phyloP scores from a whole-genome alignment of 352 stramenopile species.

The Pythium diclinum region DNA sequence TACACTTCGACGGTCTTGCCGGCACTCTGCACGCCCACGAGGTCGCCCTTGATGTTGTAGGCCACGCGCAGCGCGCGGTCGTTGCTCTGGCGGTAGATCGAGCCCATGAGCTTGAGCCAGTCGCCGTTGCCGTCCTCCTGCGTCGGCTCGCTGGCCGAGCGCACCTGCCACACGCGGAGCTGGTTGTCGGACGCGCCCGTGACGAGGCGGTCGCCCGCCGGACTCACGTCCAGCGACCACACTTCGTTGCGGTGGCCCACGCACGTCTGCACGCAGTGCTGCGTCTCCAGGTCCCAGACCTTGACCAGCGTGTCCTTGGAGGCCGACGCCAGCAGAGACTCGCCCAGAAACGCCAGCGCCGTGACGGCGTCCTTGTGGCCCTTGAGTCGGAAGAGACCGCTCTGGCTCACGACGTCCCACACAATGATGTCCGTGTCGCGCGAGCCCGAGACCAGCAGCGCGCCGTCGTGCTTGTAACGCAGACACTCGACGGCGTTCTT shows the following conservation, averaged over 20 bases:
- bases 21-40: slow-evolving; percentile 74
- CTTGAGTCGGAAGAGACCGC: slow-evolving; percentile 85
- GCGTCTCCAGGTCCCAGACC: slow-evolving; percentile 92
- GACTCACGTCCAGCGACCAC: slow-evolving; percentile 85
- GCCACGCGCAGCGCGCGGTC: slow-evolving; percentile 65
- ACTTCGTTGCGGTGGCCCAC: slow-evolving; percentile 92
- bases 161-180: slow-evolving; percentile 69
- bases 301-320: slow-evolving; percentile 94
- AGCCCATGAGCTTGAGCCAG: slow-evolving; percentile 63
- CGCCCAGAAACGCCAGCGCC: slow-evolving; percentile 76
- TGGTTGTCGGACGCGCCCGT: slow-evolving; percentile 84
- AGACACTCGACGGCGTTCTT: slow-evolving; percentile 74
- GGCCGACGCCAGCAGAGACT: slow-evolving; percentile 68
- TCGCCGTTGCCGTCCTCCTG: slow-evolving; percentile 27
- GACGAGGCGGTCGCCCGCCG: slow-evolving; percentile 56
- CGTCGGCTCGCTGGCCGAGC: slow-evolving; percentile 11
- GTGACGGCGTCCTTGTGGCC: slow-evolving; percentile 94
- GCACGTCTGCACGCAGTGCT: slow-evolving; percentile 94
- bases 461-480: slow-evolving; percentile 71
- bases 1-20: slow-evolving; percentile 93
- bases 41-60: slow-evolving; percentile 54
- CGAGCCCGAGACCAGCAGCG: slow-evolving; percentile 80
- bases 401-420: slow-evolving; percentile 92
- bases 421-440: slow-evolving; percentile 93
- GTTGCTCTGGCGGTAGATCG: slow-evolving; percentile 72